Conservation (phyloP, 345 rosid species). For the Camelina neglecta region DNA sequence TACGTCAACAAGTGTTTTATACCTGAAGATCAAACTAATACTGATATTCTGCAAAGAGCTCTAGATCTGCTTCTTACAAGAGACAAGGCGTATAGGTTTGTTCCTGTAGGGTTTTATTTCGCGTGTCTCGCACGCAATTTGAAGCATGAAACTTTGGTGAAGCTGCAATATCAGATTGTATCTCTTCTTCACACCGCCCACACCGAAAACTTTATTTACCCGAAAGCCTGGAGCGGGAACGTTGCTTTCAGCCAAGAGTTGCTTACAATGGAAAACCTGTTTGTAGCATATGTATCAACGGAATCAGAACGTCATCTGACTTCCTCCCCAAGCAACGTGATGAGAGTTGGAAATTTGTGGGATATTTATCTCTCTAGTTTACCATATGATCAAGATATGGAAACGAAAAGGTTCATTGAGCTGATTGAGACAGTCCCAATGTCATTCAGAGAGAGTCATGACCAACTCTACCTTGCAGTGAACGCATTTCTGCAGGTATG, state of each 20-base stretch:
- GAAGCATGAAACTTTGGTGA: slow-evolving; percentile 48
- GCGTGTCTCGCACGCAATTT: slow-evolving; percentile 59
- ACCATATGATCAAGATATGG: slow-evolving; percentile 56
- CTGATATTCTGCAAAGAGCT: slow-evolving; percentile 53
- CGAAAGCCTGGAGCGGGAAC: slow-evolving; percentile 40
- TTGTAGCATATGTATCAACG: slow-evolving; percentile 53
- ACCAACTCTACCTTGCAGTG: slow-evolving; percentile 69
- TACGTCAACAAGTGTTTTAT: slow-evolving; percentile 65
- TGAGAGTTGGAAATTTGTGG: slow-evolving; percentile 65
- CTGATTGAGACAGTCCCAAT: slow-evolving; percentile 66
- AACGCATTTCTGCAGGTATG: slow-evolving; percentile 66
- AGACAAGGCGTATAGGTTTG: slow-evolving; percentile 55
- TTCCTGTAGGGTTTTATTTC: slow-evolving; percentile 79
- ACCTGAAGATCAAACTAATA: slow-evolving; percentile 45
- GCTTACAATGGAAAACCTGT: slow-evolving; percentile 59
- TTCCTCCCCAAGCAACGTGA: slow-evolving; percentile 50
- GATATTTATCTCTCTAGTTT: slow-evolving; percentile 57
- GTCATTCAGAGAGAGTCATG: slow-evolving; percentile 63
- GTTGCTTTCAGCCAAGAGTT: slow-evolving; percentile 57
- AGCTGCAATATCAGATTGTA: slow-evolving; percentile 66
- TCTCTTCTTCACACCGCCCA: slow-evolving; percentile 58
- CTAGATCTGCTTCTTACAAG: slow-evolving; percentile 62
- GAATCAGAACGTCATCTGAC: slow-evolving; percentile 40
- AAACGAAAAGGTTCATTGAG: slow-evolving; percentile 52
- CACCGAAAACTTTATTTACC: slow-evolving; percentile 59